phyloP scores from a whole-genome alignment of 2,329 filamentous ascomycete species.

The Paraphoma chrysanthemicola region DNA sequence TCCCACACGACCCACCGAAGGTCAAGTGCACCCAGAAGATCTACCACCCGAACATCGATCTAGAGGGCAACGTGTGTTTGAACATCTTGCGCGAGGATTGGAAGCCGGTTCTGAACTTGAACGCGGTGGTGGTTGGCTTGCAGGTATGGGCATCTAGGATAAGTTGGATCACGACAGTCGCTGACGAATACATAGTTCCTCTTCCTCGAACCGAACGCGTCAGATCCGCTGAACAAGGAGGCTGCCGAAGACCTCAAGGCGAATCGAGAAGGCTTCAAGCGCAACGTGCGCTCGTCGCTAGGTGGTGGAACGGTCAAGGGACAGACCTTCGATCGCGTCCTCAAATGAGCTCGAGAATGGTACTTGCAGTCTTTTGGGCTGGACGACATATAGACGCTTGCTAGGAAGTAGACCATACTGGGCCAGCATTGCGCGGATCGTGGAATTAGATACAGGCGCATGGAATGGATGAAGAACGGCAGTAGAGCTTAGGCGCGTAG shows the following conservation, averaged over 20 bases:
- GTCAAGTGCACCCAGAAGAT: constrained; percentile 98
- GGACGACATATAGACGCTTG: no score
- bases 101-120: constrained; percentile 97
- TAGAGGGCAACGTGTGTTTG: constrained; percentile 96
- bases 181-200: constrained; percentile 70
- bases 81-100: constrained; percentile 98
- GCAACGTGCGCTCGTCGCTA: constrained; percentile 88
- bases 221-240: constrained; percentile 97
- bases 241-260: constrained; percentile 89
- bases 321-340: constrained; percentile 77
- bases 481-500: background rate
- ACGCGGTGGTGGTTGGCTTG: constrained; percentile 93
- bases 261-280: constrained; percentile 87
- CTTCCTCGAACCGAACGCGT: constrained; percentile 96
- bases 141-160: constrained; percentile 63
- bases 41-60: constrained; percentile 98
- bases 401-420: no score
- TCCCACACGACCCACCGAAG: constrained; percentile 96
- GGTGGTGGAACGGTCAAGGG: constrained; percentile 77
- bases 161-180: constrained; percentile 7
- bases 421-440: no score
- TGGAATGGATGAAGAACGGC: background rate
- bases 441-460: no score
- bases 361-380: no score
- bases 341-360: constrained; percentile 60